Evolutionary conservation across 2,329 filamentous ascomycete species (phyloP), one percentile per base, ranked within the genome.

Genomic region (Phaeosphaeriaceae sp.): DNA sequence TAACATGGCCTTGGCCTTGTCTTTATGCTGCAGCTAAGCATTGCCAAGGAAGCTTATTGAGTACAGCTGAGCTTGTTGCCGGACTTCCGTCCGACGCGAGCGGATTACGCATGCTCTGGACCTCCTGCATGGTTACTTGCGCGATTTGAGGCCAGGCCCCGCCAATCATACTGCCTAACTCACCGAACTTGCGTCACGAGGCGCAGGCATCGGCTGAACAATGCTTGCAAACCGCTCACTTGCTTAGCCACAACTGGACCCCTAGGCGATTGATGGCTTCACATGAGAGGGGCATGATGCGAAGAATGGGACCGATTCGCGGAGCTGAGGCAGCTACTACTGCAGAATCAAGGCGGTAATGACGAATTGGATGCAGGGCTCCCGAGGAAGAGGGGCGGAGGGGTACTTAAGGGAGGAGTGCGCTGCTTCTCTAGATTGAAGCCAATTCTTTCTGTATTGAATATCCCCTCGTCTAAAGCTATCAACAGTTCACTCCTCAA

Each of bases 1-100:
- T n/a, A n/a, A n/a, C n/a, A n/a, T n/a, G n/a, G n/a, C n/a, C n/a
- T n/a, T n/a, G n/a, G n/a, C n/a, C n/a, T n/a, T n/a, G n/a, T n/a
- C n/a, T n/a, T n/a, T n/a, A n/a, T n/a, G n/a, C 45, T 13, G 9
- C 24, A 52, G 61, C 62, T 63, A 73, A 74, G 71, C 72, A 63
- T 72, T 69, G 60, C 68, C 67, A 70, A 73, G 69, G 54, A 63
- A 67, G 65, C 68, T 72, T 70, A 48, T 49, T 49, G 60, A 53
- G 46, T 50, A 52, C 59, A 48, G 22, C 56, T 47, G 44, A 48
- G 42, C 40, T 46, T 57, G 24, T 48, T 48, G 53, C 48, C 42
- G 44, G 25, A 52, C 44, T 48, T 45, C 51, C 51, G 25, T 48
- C 49, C 55, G 53, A 55, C 31, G 56, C 57, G 45, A 54, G 20